phyloP scores from a whole-genome alignment of 345 rosid species.

The Brassica napus region Da-Ae NC_063436.1:9810501-9811000 shows the following conservation, averaged over 20 bases:
- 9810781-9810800: too few species aligned
- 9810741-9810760: too few species aligned
- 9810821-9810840: not conserved
- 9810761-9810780: too few species aligned
- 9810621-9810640: not conserved
- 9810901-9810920: too few species aligned
- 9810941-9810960: too few species aligned
- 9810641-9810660: not conserved
- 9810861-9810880: not conserved
- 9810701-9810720: not conserved
- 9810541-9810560: slow-evolving; percentile 66
- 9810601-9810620: not conserved
- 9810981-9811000: too few species aligned
- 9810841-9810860: not conserved
- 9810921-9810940: too few species aligned
- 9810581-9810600: slow-evolving; percentile 14
- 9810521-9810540: slow-evolving; percentile 69
- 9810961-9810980: too few species aligned
- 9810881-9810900: too few species aligned
- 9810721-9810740: too few species aligned
- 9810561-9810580: slow-evolving; percentile 46
- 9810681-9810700: not conserved
- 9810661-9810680: not conserved
- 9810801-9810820: not conserved
- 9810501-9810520: slow-evolving; percentile 67